These are phyloP conservation scores for Penicillium sp. DNA, from an alignment of 2,329 filamentous ascomycete species.

Conservation along the genomic window DNA sequence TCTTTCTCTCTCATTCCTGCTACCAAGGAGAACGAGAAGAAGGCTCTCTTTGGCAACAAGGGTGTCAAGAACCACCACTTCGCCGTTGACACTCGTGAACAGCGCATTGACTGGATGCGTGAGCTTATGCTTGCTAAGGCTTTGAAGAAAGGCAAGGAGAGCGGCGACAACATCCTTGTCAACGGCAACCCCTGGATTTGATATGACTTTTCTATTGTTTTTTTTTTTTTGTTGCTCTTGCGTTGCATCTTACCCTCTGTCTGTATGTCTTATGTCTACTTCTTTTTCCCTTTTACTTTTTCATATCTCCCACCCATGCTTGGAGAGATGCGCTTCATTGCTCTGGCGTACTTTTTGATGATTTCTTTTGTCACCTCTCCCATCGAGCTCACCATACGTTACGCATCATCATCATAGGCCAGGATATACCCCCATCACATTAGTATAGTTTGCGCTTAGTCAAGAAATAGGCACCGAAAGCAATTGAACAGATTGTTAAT, in stretches of 20 bases:
- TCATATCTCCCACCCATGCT: background rate
- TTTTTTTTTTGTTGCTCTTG: background rate
- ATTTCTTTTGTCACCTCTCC: constrained; percentile 24
- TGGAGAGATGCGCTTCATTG: constrained; percentile 27
- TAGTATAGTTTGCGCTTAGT: background rate
- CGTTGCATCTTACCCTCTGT: background rate
- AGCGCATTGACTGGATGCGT: constrained; percentile 84
- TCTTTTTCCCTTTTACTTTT: background rate
- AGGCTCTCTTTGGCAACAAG: constrained; percentile 51
- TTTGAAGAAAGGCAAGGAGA: constrained; percentile 33
- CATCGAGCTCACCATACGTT: background rate
- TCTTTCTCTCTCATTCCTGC: constrained; percentile 46
- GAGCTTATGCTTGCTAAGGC: constrained; percentile 49
- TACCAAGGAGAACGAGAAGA: constrained; percentile 45
- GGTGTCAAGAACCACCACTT: constrained; percentile 63
- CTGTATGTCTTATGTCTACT: background rate
- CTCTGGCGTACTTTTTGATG: constrained; percentile 19
- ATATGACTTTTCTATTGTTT: background rate
- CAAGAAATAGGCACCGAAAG: background rate
- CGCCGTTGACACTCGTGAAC: constrained; percentile 75
- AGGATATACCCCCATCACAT: background rate
- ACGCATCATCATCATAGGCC: background rate
- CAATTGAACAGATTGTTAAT: background rate
- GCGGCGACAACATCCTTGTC: constrained; percentile 25
- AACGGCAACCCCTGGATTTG: background rate